Conservation (phyloP, 257 asterid genomes). For the Ajuga chamaepitys region DNA sequence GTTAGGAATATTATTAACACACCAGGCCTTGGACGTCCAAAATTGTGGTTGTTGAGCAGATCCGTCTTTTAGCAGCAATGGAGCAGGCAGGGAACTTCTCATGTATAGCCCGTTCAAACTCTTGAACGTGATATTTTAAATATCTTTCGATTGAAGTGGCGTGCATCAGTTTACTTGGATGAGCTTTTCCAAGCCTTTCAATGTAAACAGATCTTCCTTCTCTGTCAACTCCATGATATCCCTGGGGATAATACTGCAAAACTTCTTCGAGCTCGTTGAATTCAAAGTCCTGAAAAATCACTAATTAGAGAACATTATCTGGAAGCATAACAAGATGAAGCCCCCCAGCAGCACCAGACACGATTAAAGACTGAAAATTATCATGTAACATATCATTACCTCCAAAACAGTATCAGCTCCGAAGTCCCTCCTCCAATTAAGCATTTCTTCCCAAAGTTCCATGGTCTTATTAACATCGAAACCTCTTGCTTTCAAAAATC, state of each 20-base stretch:
- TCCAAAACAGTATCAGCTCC: conserved; percentile 88
- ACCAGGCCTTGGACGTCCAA: conserved; percentile 98
- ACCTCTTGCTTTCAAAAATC: conserved; percentile 89
- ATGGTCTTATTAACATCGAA: conserved; percentile 55
- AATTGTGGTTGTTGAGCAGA: conserved; percentile 76
- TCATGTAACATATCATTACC: conserved; percentile 50
- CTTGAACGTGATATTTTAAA: conserved; percentile 86
- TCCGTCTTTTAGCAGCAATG: conserved; percentile 72
- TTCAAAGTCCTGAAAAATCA: conserved; percentile 60
- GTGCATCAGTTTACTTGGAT: conserved; percentile 72
- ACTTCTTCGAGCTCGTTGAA: conserved; percentile 86
- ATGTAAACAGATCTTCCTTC: conserved; percentile 96
- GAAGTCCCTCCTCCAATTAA: conserved; percentile 79
- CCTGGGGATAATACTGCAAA: conserved; percentile 87
- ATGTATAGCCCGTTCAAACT: conserved; percentile 75
- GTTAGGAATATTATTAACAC: conserved; percentile 22
- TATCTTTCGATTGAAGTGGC: conserved; percentile 75
- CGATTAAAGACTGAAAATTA: not conserved
- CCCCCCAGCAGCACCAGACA: not conserved
- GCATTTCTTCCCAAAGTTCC: conserved; percentile 96
- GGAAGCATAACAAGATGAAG: not conserved
- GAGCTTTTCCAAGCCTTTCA: conserved; percentile 91
- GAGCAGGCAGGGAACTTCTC: conserved; percentile 97
- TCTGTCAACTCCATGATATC: conserved; percentile 96
- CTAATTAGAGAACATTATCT: conserved; percentile 8